These are phyloP conservation scores for Eucalyptus urophylla DNA, from an alignment of 345 rosid species.

Conservation along the genomic window DNA sequence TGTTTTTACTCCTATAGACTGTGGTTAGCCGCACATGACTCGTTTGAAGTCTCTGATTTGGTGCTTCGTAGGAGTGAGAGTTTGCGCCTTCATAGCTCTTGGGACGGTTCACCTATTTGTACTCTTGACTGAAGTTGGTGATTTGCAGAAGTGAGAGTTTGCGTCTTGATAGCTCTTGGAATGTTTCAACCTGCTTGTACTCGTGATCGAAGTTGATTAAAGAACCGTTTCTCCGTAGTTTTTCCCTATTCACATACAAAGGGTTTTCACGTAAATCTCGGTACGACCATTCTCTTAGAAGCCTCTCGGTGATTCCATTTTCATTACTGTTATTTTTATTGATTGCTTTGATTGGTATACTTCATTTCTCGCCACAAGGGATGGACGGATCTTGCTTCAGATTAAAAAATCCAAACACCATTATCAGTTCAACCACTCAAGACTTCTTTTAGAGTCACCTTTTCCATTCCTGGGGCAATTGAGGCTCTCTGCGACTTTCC, in stretches of 20 bases:
- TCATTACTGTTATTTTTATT: neutral
- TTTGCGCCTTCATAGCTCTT: neutral
- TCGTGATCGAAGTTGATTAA: neutral
- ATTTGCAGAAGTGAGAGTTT: neutral
- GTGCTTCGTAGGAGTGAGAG: neutral
- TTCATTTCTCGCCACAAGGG: neutral
- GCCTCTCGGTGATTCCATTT: neutral
- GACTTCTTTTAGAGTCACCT: neutral
- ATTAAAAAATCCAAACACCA: neutral
- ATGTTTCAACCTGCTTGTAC: neutral
- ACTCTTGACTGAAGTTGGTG: neutral
- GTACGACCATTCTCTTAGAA: neutral
- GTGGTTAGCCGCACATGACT: neutral
- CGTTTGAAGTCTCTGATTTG: neutral
- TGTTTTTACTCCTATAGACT: neutral
- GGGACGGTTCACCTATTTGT: neutral
- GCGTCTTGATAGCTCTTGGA: neutral
- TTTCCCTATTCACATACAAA: neutral
- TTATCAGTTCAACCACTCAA: neutral
- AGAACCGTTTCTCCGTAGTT: neutral
- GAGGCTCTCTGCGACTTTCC: neutral
- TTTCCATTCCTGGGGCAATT: neutral
- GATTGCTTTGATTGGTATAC: neutral
- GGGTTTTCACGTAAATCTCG: neutral
- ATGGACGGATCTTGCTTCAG: neutral